A percentile compares a stretch with the other conserved stretches of the same genome.
Evolutionary conservation across 1,139 yeast species (phyloP).

Genomic region (Diutina siamensis): DNA sequence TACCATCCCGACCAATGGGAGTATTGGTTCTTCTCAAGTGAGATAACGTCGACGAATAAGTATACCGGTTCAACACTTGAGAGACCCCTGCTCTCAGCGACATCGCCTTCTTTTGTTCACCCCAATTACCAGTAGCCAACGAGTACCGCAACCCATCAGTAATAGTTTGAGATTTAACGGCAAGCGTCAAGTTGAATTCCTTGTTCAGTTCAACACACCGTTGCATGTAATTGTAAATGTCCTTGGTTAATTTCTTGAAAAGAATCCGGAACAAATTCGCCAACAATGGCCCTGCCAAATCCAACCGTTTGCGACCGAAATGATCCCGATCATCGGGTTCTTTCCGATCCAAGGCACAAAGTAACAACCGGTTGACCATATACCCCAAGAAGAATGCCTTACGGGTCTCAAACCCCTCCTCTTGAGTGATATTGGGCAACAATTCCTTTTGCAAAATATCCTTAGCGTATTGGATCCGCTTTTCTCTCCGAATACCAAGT

Average conservation of each 20-base stretch:
- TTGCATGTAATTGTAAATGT: conserved; percentile 96
- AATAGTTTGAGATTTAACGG: conserved; percentile 93
- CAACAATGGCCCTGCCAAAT: conserved; percentile 93
- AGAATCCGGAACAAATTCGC: conserved; percentile 91
- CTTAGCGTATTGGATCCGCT: conserved; percentile 95
- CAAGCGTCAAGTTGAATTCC: conserved; percentile 90
- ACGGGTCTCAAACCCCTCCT: conserved; percentile 93
- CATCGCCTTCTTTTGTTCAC: conserved; percentile 99
- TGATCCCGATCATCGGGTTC: conserved; percentile 99
- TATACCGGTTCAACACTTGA: conserved; percentile 94
- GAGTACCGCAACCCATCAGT: conserved; percentile 97
- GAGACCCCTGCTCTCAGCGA: conserved; percentile 98
- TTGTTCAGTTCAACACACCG: conserved; percentile 97
- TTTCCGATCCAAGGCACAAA: conserved; percentile 93
- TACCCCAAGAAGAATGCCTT: conserved; percentile 96
- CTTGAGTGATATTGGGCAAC: conserved; percentile 93
- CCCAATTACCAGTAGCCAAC: conserved; percentile 99
- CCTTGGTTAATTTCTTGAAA: conserved; percentile 87
- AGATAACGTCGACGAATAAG: conserved; percentile 92
- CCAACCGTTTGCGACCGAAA: conserved; percentile 96
- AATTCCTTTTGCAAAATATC: conserved; percentile 94
- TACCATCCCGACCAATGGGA: conserved; percentile 98
- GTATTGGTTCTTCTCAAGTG: conserved; percentile 98
- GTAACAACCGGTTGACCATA: conserved; percentile 88
- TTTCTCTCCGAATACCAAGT: conserved; percentile 90